Conservation (phyloP, 345 rosid species). For the Zanthoxylum bungeanum region DNA sequence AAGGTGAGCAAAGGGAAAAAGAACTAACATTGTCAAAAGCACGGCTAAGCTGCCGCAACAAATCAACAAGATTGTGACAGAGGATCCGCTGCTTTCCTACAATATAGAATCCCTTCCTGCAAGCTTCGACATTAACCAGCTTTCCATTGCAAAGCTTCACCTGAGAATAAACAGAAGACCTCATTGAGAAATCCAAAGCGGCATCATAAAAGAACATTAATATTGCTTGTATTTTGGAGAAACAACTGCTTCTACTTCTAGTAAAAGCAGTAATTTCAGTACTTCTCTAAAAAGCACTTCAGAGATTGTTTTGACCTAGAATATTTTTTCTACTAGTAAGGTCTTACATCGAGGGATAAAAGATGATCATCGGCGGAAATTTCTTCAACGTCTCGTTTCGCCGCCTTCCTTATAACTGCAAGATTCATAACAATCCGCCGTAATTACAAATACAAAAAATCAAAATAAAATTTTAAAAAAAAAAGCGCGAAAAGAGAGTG, state of each 20-base stretch:
- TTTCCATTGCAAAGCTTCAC: constrained; percentile 96
- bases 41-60: constrained; percentile 85
- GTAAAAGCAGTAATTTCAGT: neutral
- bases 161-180: constrained; percentile 31
- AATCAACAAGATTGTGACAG: constrained; percentile 86
- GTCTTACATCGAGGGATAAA: constrained; percentile 77
- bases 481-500: constrained; percentile 13
- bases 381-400: constrained; percentile 54
- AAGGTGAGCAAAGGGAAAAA: neutral
- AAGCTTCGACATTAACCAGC: constrained; percentile 77
- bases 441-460: constrained; percentile 10
- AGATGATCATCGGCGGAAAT: constrained; percentile 70
- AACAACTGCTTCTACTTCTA: neutral
- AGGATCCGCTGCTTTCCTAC: constrained; percentile 72
- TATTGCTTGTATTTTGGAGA: neutral
- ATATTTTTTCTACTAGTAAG: neutral
- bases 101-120: constrained; percentile 76
- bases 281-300: neutral
- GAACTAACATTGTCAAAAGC: constrained; percentile 79
- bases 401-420: constrained; percentile 62
- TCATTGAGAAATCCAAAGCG: constrained; percentile 1
- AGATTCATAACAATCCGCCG: constrained; percentile 6
- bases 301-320: neutral
- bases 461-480: neutral
- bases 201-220: neutral